Conservation (phyloP, 2,329 filamentous ascomycete species). For the Hypoxylon sp. region DNA sequence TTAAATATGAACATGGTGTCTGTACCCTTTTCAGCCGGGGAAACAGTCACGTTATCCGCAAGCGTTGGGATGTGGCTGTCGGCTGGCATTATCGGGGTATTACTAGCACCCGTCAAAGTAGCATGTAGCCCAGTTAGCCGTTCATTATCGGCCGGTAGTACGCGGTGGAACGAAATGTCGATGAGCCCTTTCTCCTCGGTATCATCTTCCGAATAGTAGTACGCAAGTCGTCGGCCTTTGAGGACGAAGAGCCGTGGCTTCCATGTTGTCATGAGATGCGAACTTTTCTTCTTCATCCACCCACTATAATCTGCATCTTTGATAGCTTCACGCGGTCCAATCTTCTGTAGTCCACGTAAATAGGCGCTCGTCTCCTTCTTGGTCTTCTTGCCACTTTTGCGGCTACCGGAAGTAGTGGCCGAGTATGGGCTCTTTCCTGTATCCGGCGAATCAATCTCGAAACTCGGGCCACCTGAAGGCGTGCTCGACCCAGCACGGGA, state of each 20-base stretch:
- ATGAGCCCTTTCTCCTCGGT: conserved; percentile 94
- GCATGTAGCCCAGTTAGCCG: conserved; percentile 91
- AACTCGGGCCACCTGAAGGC: conserved; percentile 74
- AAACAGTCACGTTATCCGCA: conserved; percentile 58
- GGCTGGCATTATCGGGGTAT: conserved; percentile 68
- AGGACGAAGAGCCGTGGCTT: conserved; percentile 96
- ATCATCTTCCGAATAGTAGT: conserved; percentile 96
- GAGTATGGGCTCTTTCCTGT: conserved; percentile 68
- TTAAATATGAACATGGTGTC: conserved; percentile 97
- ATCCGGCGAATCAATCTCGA: conserved; percentile 83
- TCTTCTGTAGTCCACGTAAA: conserved; percentile 84
- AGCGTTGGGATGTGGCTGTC: conserved; percentile 61
- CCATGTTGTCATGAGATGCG: conserved; percentile 96
- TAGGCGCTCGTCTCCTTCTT: conserved; percentile 98
- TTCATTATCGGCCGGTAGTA: conserved; percentile 94
- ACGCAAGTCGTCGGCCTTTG: conserved; percentile 89
- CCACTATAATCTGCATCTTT: conserved; percentile 90
- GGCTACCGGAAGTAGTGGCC: conserved; percentile 61
- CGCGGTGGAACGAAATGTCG: conserved; percentile 96
- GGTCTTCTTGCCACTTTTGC: conserved; percentile 71
- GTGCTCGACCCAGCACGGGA: conserved; percentile 82
- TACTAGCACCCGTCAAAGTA: conserved; percentile 87
- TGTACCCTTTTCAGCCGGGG: conserved; percentile 59
- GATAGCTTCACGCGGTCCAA: conserved; percentile 85
- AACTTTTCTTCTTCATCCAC: conserved; percentile 99